These are phyloP conservation scores for Chaetomiaceae sp. DNA, from an alignment of 2,329 filamentous ascomycete genomes.

Conservation along the genomic window DNA sequence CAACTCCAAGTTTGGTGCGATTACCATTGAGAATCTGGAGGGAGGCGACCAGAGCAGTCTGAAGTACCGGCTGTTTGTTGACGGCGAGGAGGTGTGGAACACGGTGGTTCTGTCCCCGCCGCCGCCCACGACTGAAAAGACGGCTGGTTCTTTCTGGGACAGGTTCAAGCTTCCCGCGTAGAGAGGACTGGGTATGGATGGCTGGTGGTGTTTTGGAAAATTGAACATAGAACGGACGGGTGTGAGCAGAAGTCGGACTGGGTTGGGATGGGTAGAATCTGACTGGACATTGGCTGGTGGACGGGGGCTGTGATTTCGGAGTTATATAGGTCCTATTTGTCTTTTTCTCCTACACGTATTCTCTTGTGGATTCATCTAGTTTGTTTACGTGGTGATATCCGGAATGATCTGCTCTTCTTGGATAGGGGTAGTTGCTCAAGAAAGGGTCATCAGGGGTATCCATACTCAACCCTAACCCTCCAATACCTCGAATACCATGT, in stretches of 20 bases:
- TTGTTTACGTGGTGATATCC: too few species aligned
- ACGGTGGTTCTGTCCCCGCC: constrained; percentile 48
- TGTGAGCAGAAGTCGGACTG: too few species aligned
- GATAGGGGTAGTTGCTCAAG: too few species aligned
- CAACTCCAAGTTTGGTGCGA: constrained; percentile 80
- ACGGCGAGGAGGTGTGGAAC: constrained; percentile 76
- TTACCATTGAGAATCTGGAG: constrained; percentile 68
- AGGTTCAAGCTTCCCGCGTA: constrained; percentile 25
- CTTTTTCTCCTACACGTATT: background rate
- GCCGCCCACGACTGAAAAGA: constrained; percentile 28
- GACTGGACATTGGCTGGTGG: too few species aligned
- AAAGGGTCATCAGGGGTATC: too few species aligned
- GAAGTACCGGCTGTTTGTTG: constrained; percentile 75
- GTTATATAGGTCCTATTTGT: background rate
- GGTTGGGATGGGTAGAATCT: too few species aligned
- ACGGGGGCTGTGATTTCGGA: background rate
- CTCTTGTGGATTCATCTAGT: too few species aligned
- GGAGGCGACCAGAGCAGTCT: constrained; percentile 65
- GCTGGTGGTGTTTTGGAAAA: background rate
- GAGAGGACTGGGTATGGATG: background rate
- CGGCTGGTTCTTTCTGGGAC: constrained; percentile 43
- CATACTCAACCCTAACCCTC: too few species aligned
- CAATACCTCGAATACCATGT: too few species aligned
- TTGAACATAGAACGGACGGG: too few species aligned
- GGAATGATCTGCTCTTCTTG: too few species aligned